Evolutionary conservation across 192 early-diverging fungal genomes (phyloP), one percentile per base, ranked within the genome.

Genomic region (Coemansia sp.): DNA sequence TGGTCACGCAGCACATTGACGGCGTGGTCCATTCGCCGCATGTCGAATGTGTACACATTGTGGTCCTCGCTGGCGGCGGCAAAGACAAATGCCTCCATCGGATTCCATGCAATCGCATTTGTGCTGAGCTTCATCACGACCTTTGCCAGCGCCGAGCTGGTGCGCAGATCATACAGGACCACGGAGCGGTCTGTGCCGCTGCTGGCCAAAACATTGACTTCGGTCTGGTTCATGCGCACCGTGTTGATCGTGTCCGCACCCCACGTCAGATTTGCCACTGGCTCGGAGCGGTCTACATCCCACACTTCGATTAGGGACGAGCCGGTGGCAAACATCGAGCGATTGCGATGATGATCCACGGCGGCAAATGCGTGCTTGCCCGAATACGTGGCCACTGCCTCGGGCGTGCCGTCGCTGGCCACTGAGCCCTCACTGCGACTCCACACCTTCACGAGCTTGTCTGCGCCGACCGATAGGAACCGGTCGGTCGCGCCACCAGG

Each of bases 71-170:
- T 99, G 21, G 91, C 96, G 60, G 65, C 60, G 4, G 94, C 84
- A 79, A 99, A 98, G 59, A 86, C 93, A 70, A 90, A 95, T 5
- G 97, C 92, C 65, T 97, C 93, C 93, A 98, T 97, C 4, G 97
- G 97, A 67, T 99, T 99, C 97, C 97, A 99, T 14, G 90, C 77
- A 42, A 99, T 92, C 8, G 97, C 91, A 67, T 99, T 99, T 21
- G 92, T 91, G 51, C 84, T 84, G 80, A 95, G 75, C 38, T 83
- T 77, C 82, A 95, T 80, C 52, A 94, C 68, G 22, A 87, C 62
- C 68, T 98, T 98, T 21, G 85, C 79, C 34, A 99, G 74, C 1
- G 97, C 91, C 28, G 85, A 84, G 65, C 68, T 88, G 2, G 93
- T 92, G 53, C 97, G 80, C 54, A 97, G 70, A 63, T 99, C 97